Evolutionary conservation across 257 asterid species (phyloP), one percentile per base, ranked within the genome.

Genomic region (Ilex asprella): DNA sequence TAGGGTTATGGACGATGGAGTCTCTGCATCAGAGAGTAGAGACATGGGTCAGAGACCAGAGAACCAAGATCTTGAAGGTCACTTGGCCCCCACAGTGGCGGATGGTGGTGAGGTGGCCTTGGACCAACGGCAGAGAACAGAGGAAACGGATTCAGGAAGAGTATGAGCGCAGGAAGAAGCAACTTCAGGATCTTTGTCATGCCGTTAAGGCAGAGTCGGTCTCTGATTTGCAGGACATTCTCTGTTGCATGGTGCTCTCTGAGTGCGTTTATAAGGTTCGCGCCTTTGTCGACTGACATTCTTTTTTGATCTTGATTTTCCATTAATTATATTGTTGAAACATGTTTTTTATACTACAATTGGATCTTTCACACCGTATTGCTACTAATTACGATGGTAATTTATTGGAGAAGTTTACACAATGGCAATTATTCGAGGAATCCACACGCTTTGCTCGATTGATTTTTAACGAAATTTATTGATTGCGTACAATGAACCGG

Each of bases 231-330:
- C 99, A 89, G 82, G 96, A 92, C 32, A 89, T 92, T 58, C 69
- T 92, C 55, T 92, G 97, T 71, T 89, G 96, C 86, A 92, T 92
- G 99, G 97, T 92, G 70, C 92, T 92, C 60, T 82, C 99, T 52
- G 99, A 92, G 75, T 89, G 96, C 62, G 99, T 92, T 29, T 91
- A 91, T 81, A 91, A 91, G 97, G 97, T 90, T 70, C 58, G 14
- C 59, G 39, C 13, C 29, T 47, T 21, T 21, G 27, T 21, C 27
- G 27, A 21, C 27, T 21, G 27, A 21, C 27, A 21, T 21, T 21
- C 27, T 21, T 21, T 21, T 21, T 21, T 21, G 27, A 21, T 21
- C 41, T 3, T 35, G 5, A 3, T 35, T 35, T 35, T 35, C 41
- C 41, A 35, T 8, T 35, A 4, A 35, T 35, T 0, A 3, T 35